A percentile compares a stretch with the other conserved stretches of the same genome.
These are phyloP conservation scores for Poa annua DNA, from an alignment of 176 grass and related monocot species.

Conservation along the genomic window DNA sequence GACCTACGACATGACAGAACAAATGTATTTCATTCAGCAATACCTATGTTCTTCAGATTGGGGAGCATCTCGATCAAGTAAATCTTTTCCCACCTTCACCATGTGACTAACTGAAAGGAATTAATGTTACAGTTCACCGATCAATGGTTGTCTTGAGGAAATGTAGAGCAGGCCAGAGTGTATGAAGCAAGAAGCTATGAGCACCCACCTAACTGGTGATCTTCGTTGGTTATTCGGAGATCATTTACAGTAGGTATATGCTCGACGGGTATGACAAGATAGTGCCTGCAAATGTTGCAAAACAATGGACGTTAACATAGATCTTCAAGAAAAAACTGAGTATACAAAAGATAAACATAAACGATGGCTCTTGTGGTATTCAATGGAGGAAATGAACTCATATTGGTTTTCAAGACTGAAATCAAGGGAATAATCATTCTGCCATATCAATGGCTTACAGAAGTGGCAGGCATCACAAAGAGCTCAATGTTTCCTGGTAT, in stretches of 20 bases:
- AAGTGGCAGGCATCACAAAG: not conserved
- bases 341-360: not conserved
- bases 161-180: not conserved
- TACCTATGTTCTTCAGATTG: constrained; percentile 76
- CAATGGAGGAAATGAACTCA: constrained; percentile 2
- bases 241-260: constrained; percentile 79
- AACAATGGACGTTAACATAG: not conserved
- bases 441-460: not conserved
- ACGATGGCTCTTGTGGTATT: not conserved
- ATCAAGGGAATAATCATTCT: not conserved
- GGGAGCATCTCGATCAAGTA: constrained; percentile 76
- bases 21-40: constrained; percentile 27
- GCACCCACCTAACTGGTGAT: constrained; percentile 74
- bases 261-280: constrained; percentile 85
- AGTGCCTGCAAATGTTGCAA: constrained; percentile 63
- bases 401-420: not conserved
- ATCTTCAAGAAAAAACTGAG: not conserved
- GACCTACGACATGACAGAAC: constrained; percentile 18
- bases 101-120: constrained; percentile 77
- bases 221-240: constrained; percentile 58
- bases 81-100: constrained; percentile 81
- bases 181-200: constrained; percentile 36
- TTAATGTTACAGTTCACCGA: constrained; percentile 6
- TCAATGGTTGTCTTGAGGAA: not conserved
- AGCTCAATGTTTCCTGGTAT: not conserved